Evolutionary conservation across 2,329 filamentous ascomycete genomes (phyloP), one percentile per base, ranked within the genome.

Genomic region (Oidium heveae): DNA sequence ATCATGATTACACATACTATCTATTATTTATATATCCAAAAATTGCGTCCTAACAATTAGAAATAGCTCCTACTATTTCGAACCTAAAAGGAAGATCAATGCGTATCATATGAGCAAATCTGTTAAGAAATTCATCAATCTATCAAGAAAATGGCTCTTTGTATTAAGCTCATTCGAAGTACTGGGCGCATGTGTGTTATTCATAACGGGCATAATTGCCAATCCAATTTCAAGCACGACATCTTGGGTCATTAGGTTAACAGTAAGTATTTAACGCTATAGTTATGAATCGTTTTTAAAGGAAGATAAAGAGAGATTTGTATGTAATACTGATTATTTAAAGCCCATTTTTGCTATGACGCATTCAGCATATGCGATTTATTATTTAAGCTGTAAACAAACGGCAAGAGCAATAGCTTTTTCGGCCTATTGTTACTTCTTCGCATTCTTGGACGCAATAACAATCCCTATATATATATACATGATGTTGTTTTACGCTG

Each of bases 381-480:
- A 84, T 62, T 87, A 95, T 65, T 76, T 93, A 41, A 72, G 76
- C 15, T 77, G 84, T 34, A 77, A 80, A 39, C 75, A 84, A 0
- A 78, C 77, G 51, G 76, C 73, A 47, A 79, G 87, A 53, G 79
- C 87, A 0, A 80, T 89, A 0, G 81, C 73, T 3, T 94, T 86
- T 22, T 85, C 86, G 18, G 81, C 86, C 15, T 89, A 86, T 59
- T 96, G 96, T 67, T 86, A 93, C 67, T 69, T 91, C 56, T 96
- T 95, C 65, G 79, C 87, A 2, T 73, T 77, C 12, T 69, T 86
- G 46, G 75, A 83, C 44, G 89, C 96, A 65, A 63, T 78, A 15
- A 69, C 75, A 47, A 60, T 75, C 28, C 71, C 74, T 9, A 68
- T 80, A 39, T 82, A 76, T 62, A 70, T 70, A 7, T 80, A 76